Percentiles rank a stretch among this genome's conserved stretches.
These are phyloP conservation scores for Neurospora sp. DNA, from an alignment of 2,329 filamentous ascomycete species.

Conservation along the genomic window DNA sequence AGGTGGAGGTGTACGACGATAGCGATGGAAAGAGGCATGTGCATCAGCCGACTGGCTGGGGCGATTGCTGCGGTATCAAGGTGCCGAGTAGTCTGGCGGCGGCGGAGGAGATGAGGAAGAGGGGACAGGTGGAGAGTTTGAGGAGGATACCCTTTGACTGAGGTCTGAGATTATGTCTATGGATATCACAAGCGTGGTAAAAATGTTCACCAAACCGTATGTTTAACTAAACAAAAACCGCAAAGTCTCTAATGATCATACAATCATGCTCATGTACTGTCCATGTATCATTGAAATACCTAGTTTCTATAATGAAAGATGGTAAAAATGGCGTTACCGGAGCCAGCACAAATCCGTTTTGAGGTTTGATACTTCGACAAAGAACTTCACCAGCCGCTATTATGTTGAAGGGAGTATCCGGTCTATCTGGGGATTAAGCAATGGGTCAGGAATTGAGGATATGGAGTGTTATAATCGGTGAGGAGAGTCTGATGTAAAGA, in stretches of 20 bases:
- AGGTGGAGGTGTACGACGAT: conserved; percentile 47
- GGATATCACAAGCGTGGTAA: too few relatives aligned
- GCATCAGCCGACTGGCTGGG: conserved; percentile 68
- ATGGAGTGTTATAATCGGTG: background rate
- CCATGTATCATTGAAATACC: background rate
- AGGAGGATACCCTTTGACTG: conserved; percentile 77
- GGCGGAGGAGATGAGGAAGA: conserved; percentile 78
- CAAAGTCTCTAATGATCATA: background rate
- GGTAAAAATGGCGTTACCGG: background rate
- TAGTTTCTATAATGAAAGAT: too few relatives aligned
- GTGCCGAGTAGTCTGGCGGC: conserved; percentile 91
- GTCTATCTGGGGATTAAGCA: too few relatives aligned
- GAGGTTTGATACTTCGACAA: background rate
- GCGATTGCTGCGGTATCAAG: conserved; percentile 96
- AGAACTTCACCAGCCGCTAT: background rate
- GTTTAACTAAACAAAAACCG: too few relatives aligned
- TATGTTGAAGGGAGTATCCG: background rate
- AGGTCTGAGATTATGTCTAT: background rate
- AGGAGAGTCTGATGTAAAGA: background rate
- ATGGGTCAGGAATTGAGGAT: too few relatives aligned
- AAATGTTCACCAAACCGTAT: too few relatives aligned
- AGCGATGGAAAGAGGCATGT: conserved; percentile 58
- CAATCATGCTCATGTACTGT: background rate
- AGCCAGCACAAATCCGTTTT: background rate
- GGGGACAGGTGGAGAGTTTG: conserved; percentile 45